Evolutionary conservation across 108 stramenopile species (phyloP).

Genomic region (Cylindrotheca closterium): DNA sequence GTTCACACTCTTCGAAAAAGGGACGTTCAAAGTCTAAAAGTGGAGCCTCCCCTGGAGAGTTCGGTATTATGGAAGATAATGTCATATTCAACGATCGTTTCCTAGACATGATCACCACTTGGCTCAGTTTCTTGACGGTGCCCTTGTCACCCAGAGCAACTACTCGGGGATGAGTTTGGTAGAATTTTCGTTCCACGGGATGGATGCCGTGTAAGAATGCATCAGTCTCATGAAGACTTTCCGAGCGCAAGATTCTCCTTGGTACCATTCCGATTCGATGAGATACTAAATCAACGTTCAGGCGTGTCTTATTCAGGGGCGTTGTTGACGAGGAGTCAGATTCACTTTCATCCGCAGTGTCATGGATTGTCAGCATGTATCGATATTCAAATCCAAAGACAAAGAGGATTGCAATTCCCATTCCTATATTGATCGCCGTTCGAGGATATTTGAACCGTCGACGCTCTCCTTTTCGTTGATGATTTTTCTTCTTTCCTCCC

Average conservation of each 20-base stretch:
- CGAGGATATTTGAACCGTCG: neutral
- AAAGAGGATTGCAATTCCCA: neutral
- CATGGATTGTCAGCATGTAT: neutral
- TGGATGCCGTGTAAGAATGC: neutral
- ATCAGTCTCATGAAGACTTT: neutral
- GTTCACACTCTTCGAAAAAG: slow-evolving; percentile 53
- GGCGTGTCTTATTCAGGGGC: neutral
- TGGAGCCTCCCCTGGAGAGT: neutral
- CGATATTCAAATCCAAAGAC: neutral
- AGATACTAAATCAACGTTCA: neutral
- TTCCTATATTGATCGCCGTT: neutral
- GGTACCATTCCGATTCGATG: neutral
- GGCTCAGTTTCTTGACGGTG: neutral
- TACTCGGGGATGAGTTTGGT: neutral
- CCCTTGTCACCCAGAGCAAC: neutral
- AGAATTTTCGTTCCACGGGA: neutral
- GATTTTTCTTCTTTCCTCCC: too few relatives aligned
- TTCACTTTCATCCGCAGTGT: neutral
- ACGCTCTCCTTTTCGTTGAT: too few relatives aligned
- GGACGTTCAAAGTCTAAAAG: slow-evolving; percentile 26
- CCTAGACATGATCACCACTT: neutral
- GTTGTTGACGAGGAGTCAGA: too few relatives aligned
- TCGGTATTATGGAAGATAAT: neutral
- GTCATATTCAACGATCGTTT: neutral
- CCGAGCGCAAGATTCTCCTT: neutral